Conservation (phyloP, 768 basidiomycete species). For the Fibroporia radiculosa region DNA sequence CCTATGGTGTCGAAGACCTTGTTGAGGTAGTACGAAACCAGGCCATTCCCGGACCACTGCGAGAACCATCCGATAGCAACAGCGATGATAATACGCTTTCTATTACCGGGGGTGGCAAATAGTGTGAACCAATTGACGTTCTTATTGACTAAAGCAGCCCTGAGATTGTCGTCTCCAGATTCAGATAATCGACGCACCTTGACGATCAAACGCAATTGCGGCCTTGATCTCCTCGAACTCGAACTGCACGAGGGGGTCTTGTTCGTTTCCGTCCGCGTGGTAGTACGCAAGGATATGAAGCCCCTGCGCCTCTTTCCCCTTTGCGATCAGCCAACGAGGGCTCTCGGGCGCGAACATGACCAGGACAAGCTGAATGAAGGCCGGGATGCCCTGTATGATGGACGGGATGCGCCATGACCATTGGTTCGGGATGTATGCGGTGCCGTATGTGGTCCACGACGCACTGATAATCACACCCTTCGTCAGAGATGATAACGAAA, state of each 20-base stretch:
- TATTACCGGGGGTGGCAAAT: conserved; percentile 43
- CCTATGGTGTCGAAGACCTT: conserved; percentile 46
- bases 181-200: conserved; percentile 18
- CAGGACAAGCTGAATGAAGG: conserved; percentile 44
- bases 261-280: conserved; percentile 30
- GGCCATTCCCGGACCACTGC: conserved; percentile 29
- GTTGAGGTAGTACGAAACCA: conserved; percentile 36
- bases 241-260: conserved; percentile 49
- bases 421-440: conserved; percentile 29
- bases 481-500: background rate
- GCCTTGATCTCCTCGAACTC: conserved; percentile 62
- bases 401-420: conserved; percentile 62
- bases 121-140: conserved; percentile 42
- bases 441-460: conserved; percentile 29
- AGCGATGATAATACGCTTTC: conserved; percentile 46
- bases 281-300: conserved; percentile 32
- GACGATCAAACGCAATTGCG: conserved; percentile 37
- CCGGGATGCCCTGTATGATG: conserved; percentile 49
- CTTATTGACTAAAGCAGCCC: conserved; percentile 19
- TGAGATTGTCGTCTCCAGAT: background rate
- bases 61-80: conserved; percentile 53
- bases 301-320: conserved; percentile 30
- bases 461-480: conserved; percentile 4
- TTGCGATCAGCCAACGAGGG: conserved; percentile 54
- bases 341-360: conserved; percentile 57